Evolutionary conservation across 345 rosid genomes (phyloP), one percentile per base, ranked within the genome.

Genomic region (Camelina sativa): DNA sequence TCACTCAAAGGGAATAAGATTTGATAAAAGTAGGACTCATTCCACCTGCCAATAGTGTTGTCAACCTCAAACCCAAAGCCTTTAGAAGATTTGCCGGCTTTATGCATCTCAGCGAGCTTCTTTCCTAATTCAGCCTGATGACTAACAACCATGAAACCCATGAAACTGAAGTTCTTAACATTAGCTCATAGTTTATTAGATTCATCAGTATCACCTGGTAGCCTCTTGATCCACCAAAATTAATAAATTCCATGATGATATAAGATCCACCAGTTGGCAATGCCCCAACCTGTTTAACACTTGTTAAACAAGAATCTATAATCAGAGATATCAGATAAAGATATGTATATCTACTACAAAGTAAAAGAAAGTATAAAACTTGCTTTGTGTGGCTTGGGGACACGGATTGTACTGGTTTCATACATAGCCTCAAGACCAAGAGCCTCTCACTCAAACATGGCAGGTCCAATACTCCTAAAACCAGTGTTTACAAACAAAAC

Each of bases 91-190:
- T 84, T 91, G 40, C 93, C 93, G 11, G 91, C 93, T 82, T 84
- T 88, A 84, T 91, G 98, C 98, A 91, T 94, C 84, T 90, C 95
- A 72, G 91, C 98, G 54, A 91, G 91, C 81, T 88, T 87, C 88
- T 83, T 88, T 55, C 98, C 97, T 65, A 94, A 76, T 15, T 72
- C 88, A 70, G 89, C 73, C 98, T 94, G 79, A 65, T n/a, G 66
- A 81, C 73, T 68, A 53, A 75, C 15, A 58, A 79, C 30, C 43
- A 58, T 79, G 67, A 66, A 76, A 58, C 79, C 30, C 43, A 58
- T 79, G 67, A 66, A 76, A 50, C 11, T 35, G 13, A 62, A 17
- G 50, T n/a, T 64, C 15, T 41, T 17, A 62, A 56, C 57, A 60
- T 52, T 22, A 64, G 30, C 44, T 53, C 47, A 70, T 4, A 44